These are phyloP conservation scores for Diaporthe citri DNA, from an alignment of 2,329 filamentous ascomycete genomes.

Conservation along the genomic window DNA sequence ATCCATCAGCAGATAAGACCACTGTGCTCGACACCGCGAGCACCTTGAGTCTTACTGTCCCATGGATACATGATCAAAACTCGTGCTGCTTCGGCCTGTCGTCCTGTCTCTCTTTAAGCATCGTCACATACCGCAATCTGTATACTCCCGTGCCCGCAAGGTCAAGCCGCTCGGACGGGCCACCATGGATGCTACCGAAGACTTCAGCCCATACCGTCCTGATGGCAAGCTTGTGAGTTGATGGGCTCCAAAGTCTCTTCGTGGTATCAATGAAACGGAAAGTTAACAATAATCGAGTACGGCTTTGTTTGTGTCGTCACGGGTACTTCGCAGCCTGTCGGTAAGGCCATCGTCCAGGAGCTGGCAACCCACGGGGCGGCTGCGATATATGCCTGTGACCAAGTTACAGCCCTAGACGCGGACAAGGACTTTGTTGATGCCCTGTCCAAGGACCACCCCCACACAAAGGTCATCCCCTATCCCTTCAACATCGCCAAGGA, in stretches of 20 bases:
- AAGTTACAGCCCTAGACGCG: slow-evolving; percentile 52
- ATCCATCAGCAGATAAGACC: slow-evolving; percentile 9
- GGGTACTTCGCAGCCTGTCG: slow-evolving; percentile 71
- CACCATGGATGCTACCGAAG: slow-evolving; percentile 53
- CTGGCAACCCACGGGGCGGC: slow-evolving; percentile 75
- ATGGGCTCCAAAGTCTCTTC: neutral
- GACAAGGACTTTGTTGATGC: slow-evolving; percentile 56
- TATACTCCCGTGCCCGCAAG: neutral
- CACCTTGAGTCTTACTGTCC: neutral
- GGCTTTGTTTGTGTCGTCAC: slow-evolving; percentile 76
- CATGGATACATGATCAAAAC: neutral
- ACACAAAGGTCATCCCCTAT: slow-evolving; percentile 72
- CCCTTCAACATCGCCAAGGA: slow-evolving; percentile 70
- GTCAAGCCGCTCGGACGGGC: slow-evolving; percentile 8
- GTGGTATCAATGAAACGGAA: neutral
- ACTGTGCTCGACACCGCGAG: neutral
- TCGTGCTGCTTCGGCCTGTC: neutral
- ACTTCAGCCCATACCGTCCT: slow-evolving; percentile 68
- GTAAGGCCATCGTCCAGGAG: slow-evolving; percentile 70
- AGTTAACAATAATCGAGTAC: slow-evolving; percentile 56
- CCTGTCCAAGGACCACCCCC: slow-evolving; percentile 59
- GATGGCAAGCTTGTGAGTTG: slow-evolving; percentile 68
- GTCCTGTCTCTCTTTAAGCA: neutral
- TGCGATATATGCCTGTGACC: slow-evolving; percentile 71
- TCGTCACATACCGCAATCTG: neutral